These are phyloP conservation scores for Termitomyces sp. DNA, from an alignment of 768 basidiomycete genomes.

Conservation along the genomic window DNA sequence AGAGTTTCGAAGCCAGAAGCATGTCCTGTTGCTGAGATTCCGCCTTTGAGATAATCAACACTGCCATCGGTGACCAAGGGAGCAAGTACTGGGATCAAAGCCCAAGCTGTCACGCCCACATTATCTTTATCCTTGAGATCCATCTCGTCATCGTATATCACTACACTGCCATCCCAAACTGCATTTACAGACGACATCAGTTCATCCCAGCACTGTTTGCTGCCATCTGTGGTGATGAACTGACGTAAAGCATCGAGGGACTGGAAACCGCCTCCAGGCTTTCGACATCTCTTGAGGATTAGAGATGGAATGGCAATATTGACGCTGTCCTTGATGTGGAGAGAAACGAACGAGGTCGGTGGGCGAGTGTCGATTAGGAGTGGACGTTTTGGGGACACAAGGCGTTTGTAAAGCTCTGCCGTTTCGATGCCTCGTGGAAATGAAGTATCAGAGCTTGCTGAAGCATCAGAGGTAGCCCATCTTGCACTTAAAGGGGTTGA, in stretches of 20 bases:
- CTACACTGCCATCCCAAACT: slow-evolving; percentile 70
- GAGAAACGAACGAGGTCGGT: slow-evolving; percentile 57
- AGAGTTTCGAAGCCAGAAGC: slow-evolving; percentile 53
- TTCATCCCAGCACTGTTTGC: slow-evolving; percentile 68
- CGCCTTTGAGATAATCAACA: slow-evolving; percentile 71
- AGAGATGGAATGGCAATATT: slow-evolving; percentile 89
- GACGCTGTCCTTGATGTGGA: slow-evolving; percentile 65
- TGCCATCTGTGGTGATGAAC: slow-evolving; percentile 78
- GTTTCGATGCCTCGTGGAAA: slow-evolving; percentile 38
- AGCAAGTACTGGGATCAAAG: slow-evolving; percentile 58
- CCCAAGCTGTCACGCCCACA: slow-evolving; percentile 60
- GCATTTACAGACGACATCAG: slow-evolving; percentile 43
- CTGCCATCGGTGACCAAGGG: slow-evolving; percentile 53
- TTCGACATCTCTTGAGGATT: slow-evolving; percentile 81
- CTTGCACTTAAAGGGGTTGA: slow-evolving; percentile 23
- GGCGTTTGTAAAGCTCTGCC: slow-evolving; percentile 42
- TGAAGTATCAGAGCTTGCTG: slow-evolving; percentile 22
- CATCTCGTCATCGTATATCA: slow-evolving; percentile 79
- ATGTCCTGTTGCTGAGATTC: slow-evolving; percentile 58
- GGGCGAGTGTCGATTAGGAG: slow-evolving; percentile 84
- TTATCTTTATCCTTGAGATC: slow-evolving; percentile 60
- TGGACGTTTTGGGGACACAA: slow-evolving; percentile 50
- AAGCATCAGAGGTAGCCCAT: slow-evolving; percentile 21
- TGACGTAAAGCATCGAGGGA: slow-evolving; percentile 68
- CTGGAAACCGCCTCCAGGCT: slow-evolving; percentile 65